phyloP scores from a whole-genome alignment of 2,329 filamentous ascomycete species.

The Waltergamsia citrina region DNA sequence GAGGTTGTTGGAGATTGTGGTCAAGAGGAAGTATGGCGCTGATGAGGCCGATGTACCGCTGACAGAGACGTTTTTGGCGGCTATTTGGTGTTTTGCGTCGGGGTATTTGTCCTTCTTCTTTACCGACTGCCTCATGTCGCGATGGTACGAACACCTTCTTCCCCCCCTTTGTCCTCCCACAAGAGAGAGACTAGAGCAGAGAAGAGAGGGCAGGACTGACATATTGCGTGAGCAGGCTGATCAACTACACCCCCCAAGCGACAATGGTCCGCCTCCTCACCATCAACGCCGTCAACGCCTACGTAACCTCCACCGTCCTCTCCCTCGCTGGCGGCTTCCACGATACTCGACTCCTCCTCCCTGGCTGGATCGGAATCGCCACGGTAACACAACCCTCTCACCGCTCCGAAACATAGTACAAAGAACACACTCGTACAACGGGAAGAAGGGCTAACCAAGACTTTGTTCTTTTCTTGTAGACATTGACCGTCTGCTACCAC shows the following conservation, averaged over 20 bases:
- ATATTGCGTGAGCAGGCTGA: constrained; percentile 48
- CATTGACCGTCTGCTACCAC: constrained; percentile 66
- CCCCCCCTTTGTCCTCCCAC: too few relatives aligned
- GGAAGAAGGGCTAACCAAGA: background rate
- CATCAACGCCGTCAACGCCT: constrained; percentile 65
- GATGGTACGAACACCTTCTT: constrained; percentile 46
- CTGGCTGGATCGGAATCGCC: constrained; percentile 70
- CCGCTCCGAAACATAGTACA: background rate
- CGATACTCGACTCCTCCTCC: constrained; percentile 61
- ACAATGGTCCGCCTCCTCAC: constrained; percentile 72
- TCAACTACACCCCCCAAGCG: constrained; percentile 74
- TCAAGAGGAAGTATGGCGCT: constrained; percentile 7
- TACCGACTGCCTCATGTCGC: constrained; percentile 75
- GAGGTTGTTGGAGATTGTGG: constrained; percentile 36
- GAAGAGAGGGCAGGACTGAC: too few relatives aligned
- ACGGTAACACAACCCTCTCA: constrained; percentile 38
- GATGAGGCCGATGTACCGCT: constrained; percentile 26
- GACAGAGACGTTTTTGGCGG: constrained; percentile 61
- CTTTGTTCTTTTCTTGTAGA: constrained; percentile 31
- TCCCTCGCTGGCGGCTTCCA: constrained; percentile 60
- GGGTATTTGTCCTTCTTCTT: constrained; percentile 77
- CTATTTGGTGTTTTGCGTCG: constrained; percentile 69
- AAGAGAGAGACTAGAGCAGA: too few relatives aligned
- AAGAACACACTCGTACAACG: too few relatives aligned
- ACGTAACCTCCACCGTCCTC: constrained; percentile 63